phyloP scores from a whole-genome alignment of 805 yeast genomes.

The Candida maris region DNA sequence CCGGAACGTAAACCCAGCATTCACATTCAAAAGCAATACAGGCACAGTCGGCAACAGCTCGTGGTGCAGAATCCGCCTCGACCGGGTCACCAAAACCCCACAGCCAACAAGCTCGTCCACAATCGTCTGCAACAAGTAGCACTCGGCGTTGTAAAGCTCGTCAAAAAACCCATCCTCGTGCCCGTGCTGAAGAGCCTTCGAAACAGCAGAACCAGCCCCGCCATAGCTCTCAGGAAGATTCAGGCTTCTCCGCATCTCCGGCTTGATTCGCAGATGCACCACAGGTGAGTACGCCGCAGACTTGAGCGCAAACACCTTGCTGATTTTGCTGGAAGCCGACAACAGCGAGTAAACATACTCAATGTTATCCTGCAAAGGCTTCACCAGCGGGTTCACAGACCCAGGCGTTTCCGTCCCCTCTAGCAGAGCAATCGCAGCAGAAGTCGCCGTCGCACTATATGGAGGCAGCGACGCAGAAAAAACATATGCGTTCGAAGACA shows the following conservation, averaged over 20 bases:
- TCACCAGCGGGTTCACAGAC: slow-evolving; percentile 30
- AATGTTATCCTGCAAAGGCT: slow-evolving; percentile 42
- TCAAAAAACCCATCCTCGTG: slow-evolving; percentile 40
- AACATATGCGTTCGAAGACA: slow-evolving; percentile 84
- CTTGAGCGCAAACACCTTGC: slow-evolving; percentile 44
- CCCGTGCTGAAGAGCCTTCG: slow-evolving; percentile 43
- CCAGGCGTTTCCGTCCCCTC: slow-evolving; percentile 34
- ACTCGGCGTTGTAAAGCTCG: slow-evolving; percentile 47
- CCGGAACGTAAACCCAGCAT: slow-evolving; percentile 40
- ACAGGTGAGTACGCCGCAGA: slow-evolving; percentile 64
- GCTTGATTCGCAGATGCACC: slow-evolving; percentile 58
- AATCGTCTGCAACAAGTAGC: slow-evolving; percentile 60
- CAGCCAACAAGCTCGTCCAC: slow-evolving; percentile 54
- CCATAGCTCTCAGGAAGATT: slow-evolving; percentile 51
- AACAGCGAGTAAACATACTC: slow-evolving; percentile 39
- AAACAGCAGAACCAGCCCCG: slow-evolving; percentile 37
- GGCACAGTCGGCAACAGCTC: slow-evolving; percentile 71
- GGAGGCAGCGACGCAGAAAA: slow-evolving; percentile 95
- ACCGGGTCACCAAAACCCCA: slow-evolving; percentile 51
- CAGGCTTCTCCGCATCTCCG: slow-evolving; percentile 40
- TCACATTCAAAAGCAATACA: slow-evolving; percentile 50
- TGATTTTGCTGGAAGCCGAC: slow-evolving; percentile 33
- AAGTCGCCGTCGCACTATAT: slow-evolving; percentile 68
- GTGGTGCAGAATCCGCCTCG: slow-evolving; percentile 64
- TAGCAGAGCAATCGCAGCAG: slow-evolving; percentile 46